Conservation (phyloP, 2,329 filamentous ascomycete genomes). For the Ophiocordyceps camponoti-leonardi region DNA sequence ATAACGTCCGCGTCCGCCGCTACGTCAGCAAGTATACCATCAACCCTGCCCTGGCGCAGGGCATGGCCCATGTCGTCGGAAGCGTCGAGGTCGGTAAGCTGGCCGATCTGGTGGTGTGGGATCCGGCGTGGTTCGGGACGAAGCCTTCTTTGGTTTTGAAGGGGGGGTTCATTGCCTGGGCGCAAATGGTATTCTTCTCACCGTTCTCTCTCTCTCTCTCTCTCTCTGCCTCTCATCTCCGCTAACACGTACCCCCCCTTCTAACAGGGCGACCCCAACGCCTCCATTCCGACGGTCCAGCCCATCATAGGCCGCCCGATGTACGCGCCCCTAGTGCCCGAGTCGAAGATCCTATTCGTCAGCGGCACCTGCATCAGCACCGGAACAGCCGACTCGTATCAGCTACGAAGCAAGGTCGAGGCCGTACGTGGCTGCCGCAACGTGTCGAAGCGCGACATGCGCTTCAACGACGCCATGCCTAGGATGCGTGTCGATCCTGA, state of each 20-base stretch:
- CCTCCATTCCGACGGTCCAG: constrained; percentile 74
- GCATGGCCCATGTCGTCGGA: constrained; percentile 74
- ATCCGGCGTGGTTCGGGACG: constrained; percentile 67
- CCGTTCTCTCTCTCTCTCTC: neutral
- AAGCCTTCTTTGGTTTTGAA: constrained; percentile 75
- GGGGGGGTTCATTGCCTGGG: constrained; percentile 67
- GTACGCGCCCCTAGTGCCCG: constrained; percentile 61
- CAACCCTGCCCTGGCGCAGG: constrained; percentile 82
- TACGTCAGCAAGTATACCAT: constrained; percentile 95
- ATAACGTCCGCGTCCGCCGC: constrained; percentile 83
- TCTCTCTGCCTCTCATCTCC: neutral
- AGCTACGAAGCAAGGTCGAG: constrained; percentile 63
- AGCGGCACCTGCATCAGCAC: constrained; percentile 51
- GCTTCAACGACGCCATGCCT: constrained; percentile 68
- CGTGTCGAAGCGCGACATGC: constrained; percentile 77
- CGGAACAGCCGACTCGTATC: constrained; percentile 54
- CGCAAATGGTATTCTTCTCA: constrained; percentile 51
- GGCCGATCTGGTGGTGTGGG: constrained; percentile 80
- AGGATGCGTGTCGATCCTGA: constrained; percentile 87
- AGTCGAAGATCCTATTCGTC: constrained; percentile 67
- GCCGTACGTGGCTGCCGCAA: constrained; percentile 59
- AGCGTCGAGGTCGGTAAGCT: constrained; percentile 80
- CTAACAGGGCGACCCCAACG: constrained; percentile 57
- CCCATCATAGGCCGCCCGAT: constrained; percentile 72
- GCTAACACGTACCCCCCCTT: neutral